These are phyloP conservation scores for Nicotiana otophora DNA, from an alignment of 257 asterid genomes.

Conservation along the genomic window DNA sequence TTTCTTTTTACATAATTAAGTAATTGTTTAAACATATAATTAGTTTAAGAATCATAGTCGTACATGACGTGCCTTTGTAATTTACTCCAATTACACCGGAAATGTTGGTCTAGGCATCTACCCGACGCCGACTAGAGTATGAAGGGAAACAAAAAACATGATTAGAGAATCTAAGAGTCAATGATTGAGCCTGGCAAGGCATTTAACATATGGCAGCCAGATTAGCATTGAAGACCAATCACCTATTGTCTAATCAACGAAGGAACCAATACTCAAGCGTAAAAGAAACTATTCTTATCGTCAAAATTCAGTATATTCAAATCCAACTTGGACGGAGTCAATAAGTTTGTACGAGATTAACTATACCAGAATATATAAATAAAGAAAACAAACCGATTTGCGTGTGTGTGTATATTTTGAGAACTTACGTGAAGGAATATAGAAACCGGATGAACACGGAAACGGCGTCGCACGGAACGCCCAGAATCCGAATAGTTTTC, in stretches of 20 bases:
- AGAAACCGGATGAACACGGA: conserved; percentile 56
- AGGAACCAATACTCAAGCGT: neutral
- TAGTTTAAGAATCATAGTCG: neutral
- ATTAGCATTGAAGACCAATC: neutral
- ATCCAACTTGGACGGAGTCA: neutral
- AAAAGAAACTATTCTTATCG: neutral
- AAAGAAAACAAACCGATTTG: neutral
- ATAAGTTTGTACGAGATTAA: neutral
- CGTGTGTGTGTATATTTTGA: conserved; percentile 23
- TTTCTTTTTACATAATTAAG: no score
- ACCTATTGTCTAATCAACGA: neutral
- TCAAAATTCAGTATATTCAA: neutral
- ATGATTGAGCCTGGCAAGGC: neutral
- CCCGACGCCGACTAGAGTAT: neutral
- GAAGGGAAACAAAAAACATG: neutral
- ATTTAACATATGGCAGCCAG: neutral
- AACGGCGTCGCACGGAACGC: conserved; percentile 92
- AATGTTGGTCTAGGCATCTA: neutral
- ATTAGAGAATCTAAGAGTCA: neutral
- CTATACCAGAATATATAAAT: neutral
- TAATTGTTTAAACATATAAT: neutral
- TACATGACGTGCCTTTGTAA: neutral
- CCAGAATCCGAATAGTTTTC: conserved; percentile 52
- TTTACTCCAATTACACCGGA: neutral
- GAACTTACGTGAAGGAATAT: conserved; percentile 62